Conservation (phyloP, 75 land plant species). For the Pinus taeda region DNA sequence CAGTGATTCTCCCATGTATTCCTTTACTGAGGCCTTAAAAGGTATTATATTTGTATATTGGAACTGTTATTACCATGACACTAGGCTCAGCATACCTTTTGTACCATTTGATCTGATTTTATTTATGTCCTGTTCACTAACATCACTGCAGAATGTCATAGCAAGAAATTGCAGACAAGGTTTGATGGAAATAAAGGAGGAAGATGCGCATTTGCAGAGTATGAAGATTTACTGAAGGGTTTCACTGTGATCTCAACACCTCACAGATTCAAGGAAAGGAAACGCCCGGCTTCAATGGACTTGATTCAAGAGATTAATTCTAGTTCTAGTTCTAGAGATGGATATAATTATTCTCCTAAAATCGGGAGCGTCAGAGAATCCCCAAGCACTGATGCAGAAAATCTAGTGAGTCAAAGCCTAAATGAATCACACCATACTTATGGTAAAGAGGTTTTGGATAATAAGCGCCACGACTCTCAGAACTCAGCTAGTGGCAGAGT, state of each 20-base stretch:
- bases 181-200: neutral
- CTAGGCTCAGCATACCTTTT: neutral
- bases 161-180: slow-evolving; percentile 6
- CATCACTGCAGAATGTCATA: slow-evolving; percentile 34
- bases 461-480: slow-evolving; percentile 1
- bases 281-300: slow-evolving; percentile 43
- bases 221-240: neutral
- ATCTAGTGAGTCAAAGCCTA: no score
- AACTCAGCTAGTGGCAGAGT: slow-evolving; percentile 19
- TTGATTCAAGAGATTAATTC: slow-evolving; percentile 11
- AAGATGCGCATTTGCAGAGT: no score
- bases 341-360: slow-evolving; percentile 1
- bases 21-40: slow-evolving; percentile 50
- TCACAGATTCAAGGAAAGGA: slow-evolving; percentile 17
- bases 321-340: no score
- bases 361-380: slow-evolving; percentile 12
- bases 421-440: no score
- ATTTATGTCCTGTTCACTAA: neutral
- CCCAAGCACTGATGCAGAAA: neutral
- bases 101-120: neutral
- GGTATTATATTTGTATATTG: slow-evolving; percentile 22
- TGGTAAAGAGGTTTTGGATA: slow-evolving; percentile 6
- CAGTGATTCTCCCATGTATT: slow-evolving; percentile 30
- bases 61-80: neutral
- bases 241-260: slow-evolving; percentile 24